Base-by-base conservation (phyloP, 2,329 filamentous ascomycete species). In the Aspergillus piperis region DNA sequence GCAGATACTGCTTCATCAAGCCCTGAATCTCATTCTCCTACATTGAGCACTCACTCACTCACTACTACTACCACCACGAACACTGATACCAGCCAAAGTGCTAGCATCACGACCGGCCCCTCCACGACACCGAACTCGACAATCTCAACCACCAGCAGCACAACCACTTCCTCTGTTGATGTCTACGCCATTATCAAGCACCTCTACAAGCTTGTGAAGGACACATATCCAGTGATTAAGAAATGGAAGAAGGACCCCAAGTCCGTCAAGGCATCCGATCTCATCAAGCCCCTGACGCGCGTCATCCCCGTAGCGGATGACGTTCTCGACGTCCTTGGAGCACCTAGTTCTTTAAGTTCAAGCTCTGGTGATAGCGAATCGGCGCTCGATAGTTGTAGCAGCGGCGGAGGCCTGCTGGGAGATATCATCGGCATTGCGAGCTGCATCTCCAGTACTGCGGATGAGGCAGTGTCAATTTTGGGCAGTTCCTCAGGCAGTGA, bases 161-260 rank as follows among this genome's bases (percentile, higher is more conserved):
- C 50, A 7, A 39, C 50, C 5, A 21, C 50, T 15, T 53, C 50
- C 7, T 38, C 50, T 2, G n/a, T 39, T 10, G 36, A 53, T 21
- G 30, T 53, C 13, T 53, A 23, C 17, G 38, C 50, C 15, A 13
- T 30, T 4, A 21, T 53, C 17, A 53, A 53, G 32, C 30, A 53
- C 15, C 27, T 53, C 19, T 53, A 53, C 7, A 53, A 53, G 17
- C 50, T 53, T 2, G 50, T 53, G 6, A 53, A 53, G 21, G 50
- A 53, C 17, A 19, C 50, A 15, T 53, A 53, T 2, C 50, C 50
- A 8, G 15, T 53, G 50, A 13, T 53, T 2, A 53, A 53, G 30
- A 53, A 53, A 39, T 53, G 50, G 50, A 53, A 39, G 17, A 23
- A 53, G 19, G 50, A 53, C 32, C 30, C 30, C 17, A 36, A 53